Evolutionary conservation across 257 asterid genomes (phyloP), one percentile per base, ranked within the genome.

Genomic region (Nicotiana noctiflora): DNA sequence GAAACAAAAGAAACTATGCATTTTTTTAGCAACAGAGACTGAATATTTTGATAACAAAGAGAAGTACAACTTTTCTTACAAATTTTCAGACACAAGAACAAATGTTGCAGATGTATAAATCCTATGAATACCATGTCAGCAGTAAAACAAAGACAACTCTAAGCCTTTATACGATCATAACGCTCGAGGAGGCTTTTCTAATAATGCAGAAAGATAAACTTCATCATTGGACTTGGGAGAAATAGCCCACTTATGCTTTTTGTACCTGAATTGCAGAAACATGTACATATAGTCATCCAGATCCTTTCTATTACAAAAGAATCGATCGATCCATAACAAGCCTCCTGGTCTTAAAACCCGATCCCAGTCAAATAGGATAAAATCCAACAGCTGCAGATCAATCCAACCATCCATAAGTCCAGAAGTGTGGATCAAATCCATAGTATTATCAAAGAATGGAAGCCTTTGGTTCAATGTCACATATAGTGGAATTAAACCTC

Each of bases 361-460:
- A 76, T 95, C 98, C 98, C 98, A 95, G 13, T 95, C 98, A 27
- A 93, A 95, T 66, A 95, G 84, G 72, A 95, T 92, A 77, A 89
- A 95, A 84, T 93, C 98, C 80, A 95, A 79, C 76, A 92, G 77
- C 86, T 86, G 94, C 79, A 93, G 67, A 86, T 95, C 97, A 10
- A 92, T 92, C 98, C 95, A 90, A n/a, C 97, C 98, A 31, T 94
- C 98, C 97, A 94, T 85, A 77, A 94, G 88, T 25, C 98, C 97
- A 13, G 87, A 64, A 2, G 98, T 89, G 89, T 94, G 98, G 46
- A 94, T 93, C 88, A 93, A 46, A 78, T 94, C 98, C 97, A 93
- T 82, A 4, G 98, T 93, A 92, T 94, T 94, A 19, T 94, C 98
- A 1, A 94, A 94, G 57, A 94, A 93, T 0, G 98, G 98, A 2